Base-by-base conservation (phyloP, 1,139 yeast species). In the Scheffersomyces stambukii region DNA sequence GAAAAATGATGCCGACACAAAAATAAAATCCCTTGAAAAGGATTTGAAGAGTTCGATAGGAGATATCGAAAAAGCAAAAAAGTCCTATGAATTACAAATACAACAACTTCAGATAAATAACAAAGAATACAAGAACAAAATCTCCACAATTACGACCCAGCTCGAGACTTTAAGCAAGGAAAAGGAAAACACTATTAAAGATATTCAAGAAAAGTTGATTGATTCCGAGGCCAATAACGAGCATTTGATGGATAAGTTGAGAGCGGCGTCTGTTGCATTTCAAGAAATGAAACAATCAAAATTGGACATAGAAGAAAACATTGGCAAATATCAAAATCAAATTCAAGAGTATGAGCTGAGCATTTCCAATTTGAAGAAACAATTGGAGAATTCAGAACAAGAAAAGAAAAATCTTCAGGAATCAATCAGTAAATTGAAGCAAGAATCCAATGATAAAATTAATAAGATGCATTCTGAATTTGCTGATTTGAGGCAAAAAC, bases 1-100 rank as follows among this genome's bases (percentile, higher is more conserved):
- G 19, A 79, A 79, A 36, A 74, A 69, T 2, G 71, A 70, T 1
- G 45, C 69, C 2, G 81, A 76, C 28, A 62, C 62, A 24, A 59
- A 58, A 9, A 51, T 72, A 13, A 40, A 66, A 52, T 37, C 49
- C 35, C 33, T 50, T 50, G 51, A 73, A 57, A 73, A 65, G 26
- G 74, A 72, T 9, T 38, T 60, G 2, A 54, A 50, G 11, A 38
- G 31, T 10, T 35, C 54, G 23, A 35, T 50, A 38, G 14, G 37
- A 32, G 50, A 60, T 12, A 33, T 41, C n/a, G 35, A 39, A 4
- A 56, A 48, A 22, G 13, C 38, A 1, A 40, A 35, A 8, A 48
- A 43, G 12, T 42, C 43, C 2, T 52, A 53, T 27, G 62, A 58
- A 18, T 32, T 38, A 1, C 50, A 51, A 25, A 38, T 63, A 12